Evolutionary conservation across 192 early-diverging fungal species (phyloP), one percentile per base, ranked within the genome.

Genomic region (Coemansia sp.): DNA sequence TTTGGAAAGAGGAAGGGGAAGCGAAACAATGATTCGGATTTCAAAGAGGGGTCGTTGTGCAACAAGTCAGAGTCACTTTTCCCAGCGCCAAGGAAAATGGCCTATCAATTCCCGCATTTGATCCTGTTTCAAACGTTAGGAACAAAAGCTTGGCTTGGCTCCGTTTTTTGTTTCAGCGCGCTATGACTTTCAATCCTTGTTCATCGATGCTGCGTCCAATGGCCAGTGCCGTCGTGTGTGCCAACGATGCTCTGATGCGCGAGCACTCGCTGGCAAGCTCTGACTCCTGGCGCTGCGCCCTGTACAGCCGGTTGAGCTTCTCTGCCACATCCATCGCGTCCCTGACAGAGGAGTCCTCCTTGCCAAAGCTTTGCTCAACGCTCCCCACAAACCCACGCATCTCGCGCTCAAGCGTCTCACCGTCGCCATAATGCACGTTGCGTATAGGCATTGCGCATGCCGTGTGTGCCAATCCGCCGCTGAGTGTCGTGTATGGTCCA

Each of bases 381-480:
- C 61, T 62, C 14, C 65, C 65, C 13, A 30, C 57, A 55, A 65
- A 71, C 27, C n/a, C 54, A 19, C 61, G 55, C 44, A 79, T 34
- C 42, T 73, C 76, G 31, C 27, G 55, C n/a, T 64, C 67, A 57
- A 79, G 45, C 36, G 58, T 10, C 45, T 58, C 62, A n/a, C 34
- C 36, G 19, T 70, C 57, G 29, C 30, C 48, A 52, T 47, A 72
- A 15, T 59, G 37, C 19, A 79, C 76, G 57, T 54, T 64, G 14
- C 65, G 41, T 17, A 79, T 57, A 10, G 76, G 70, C 76, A 79
- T 79, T 7, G 76, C 70, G 17, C 64, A 57, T 28, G 76, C 68
- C 4, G 76, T 73, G 29, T 56, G 50, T 38, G 40, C 60, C 55
- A 79, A 44, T 0, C 53, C 20, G 22, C 47, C 28, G 37, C 59